A percentile compares a stretch with the other conserved stretches of the same genome.
Evolutionary conservation across 768 basidiomycete genomes (phyloP).

Genomic region (Suillus tomentosus): DNA sequence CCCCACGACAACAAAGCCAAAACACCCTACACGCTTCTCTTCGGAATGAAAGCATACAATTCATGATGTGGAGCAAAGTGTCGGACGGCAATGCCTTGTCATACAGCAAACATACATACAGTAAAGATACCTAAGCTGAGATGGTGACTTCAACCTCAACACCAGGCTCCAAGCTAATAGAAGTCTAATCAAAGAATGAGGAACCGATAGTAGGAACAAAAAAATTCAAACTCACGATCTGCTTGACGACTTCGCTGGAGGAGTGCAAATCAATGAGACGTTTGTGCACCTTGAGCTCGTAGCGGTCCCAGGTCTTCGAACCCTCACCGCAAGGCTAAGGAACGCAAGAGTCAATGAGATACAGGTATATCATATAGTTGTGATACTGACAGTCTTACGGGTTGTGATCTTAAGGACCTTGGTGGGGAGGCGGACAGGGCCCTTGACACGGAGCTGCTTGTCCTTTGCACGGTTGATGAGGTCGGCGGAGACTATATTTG

Average conservation of each 20-base stretch:
- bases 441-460: conserved; percentile 99
- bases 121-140: conserved; percentile 53
- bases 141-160: conserved; percentile 99
- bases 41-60: background rate
- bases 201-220: conserved; percentile 10
- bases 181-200: conserved; percentile 60
- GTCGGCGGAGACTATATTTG: conserved; percentile 85
- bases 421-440: conserved; percentile 97
- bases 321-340: conserved; percentile 97
- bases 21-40: background rate
- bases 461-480: conserved; percentile 99
- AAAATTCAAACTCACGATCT: conserved; percentile 74
- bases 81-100: background rate
- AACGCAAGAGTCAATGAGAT: conserved; percentile 10
- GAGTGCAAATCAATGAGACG: conserved; percentile 99
- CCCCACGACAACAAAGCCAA: background rate
- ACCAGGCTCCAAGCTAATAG: conserved; percentile 98
- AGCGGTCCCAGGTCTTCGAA: conserved; percentile 99
- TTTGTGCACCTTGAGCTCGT: conserved; percentile 99
- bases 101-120: background rate
- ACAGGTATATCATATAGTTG: background rate
- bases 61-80: background rate
- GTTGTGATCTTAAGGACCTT: conserved; percentile 99
- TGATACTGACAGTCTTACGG: conserved; percentile 85
- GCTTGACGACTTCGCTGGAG: conserved; percentile 98